Percentiles rank a stretch among this genome's conserved stretches.
phyloP scores from a whole-genome alignment of 2,329 filamentous ascomycete genomes.

The Hypoxylon sp. region DNA sequence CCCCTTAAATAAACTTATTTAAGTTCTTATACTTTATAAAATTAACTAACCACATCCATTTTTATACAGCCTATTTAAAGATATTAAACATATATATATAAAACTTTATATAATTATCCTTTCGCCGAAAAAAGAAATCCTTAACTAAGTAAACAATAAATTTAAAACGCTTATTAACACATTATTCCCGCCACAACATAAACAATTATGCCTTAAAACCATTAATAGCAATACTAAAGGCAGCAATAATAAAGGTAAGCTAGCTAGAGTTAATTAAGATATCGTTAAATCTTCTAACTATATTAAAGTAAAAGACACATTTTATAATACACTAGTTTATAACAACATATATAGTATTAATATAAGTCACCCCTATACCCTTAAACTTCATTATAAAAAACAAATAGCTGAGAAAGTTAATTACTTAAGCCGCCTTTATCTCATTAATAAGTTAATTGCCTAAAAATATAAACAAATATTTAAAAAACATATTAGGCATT shows the following conservation, averaged over 20 bases:
- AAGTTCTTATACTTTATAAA: background rate
- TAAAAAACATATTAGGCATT: background rate
- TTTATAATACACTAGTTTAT: background rate
- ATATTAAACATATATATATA: background rate
- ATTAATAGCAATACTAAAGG: background rate
- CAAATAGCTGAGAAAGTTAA: background rate
- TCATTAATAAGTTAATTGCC: background rate
- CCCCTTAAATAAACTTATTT: background rate
- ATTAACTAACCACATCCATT: background rate
- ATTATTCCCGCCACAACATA: background rate
- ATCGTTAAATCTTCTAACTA: background rate
- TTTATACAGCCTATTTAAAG: background rate
- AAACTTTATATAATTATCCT: background rate
- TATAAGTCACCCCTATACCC: background rate
- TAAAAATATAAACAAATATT: background rate
- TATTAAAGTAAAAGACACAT: background rate
- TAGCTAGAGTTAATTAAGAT: background rate
- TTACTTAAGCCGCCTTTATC: background rate
- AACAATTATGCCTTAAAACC: background rate
- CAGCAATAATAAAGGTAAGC: background rate
- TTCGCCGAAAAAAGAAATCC: background rate
- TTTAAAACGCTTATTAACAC: background rate
- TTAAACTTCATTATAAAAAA: background rate
- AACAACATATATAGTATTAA: background rate
- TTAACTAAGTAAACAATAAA: conserved; percentile 4